A percentile compares a stretch with the other conserved stretches of the same genome.
These are phyloP conservation scores for Mimosa pudica DNA, from an alignment of 306 rosid genomes.

Conservation along the genomic window DNA sequence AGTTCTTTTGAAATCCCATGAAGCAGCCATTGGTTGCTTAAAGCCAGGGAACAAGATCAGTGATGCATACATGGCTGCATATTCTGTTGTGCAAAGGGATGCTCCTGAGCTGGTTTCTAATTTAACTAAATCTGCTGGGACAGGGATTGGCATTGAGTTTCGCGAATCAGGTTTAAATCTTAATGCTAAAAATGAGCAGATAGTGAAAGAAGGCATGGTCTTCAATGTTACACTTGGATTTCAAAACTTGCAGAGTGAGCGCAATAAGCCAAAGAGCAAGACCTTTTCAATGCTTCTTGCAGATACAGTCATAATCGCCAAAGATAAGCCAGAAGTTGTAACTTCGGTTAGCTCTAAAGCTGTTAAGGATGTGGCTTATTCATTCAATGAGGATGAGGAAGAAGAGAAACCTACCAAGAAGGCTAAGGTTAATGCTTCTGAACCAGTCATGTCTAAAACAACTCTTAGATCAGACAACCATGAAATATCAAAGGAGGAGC, in stretches of 20 bases:
- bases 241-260: constrained; percentile 54
- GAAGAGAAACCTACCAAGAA: constrained; percentile 47
- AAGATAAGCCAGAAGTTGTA: constrained; percentile 56
- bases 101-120: constrained; percentile 59
- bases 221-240: constrained; percentile 68
- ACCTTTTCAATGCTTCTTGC: constrained; percentile 63
- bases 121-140: constrained; percentile 68
- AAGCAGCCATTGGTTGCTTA: constrained; percentile 56
- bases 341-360: constrained; percentile 56
- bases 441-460: constrained; percentile 54
- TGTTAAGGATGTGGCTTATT: constrained; percentile 60
- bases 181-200: constrained; percentile 55
- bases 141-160: constrained; percentile 74
- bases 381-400: constrained; percentile 64
- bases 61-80: constrained; percentile 61
- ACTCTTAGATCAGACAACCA: constrained; percentile 69
- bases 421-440: constrained; percentile 38
- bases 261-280: constrained; percentile 39
- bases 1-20: constrained; percentile 68
- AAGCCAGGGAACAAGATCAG: constrained; percentile 56
- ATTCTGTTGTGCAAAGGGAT: constrained; percentile 60
- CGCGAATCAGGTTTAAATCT: constrained; percentile 71
- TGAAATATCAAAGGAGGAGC: constrained; percentile 74
- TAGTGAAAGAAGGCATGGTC: constrained; percentile 68
- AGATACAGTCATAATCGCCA: constrained; percentile 58